Evolutionary conservation across 2,329 filamentous ascomycete species (phyloP), one percentile per base, ranked within the genome.

Genomic region (Colletotrichum graminicola): DNA sequence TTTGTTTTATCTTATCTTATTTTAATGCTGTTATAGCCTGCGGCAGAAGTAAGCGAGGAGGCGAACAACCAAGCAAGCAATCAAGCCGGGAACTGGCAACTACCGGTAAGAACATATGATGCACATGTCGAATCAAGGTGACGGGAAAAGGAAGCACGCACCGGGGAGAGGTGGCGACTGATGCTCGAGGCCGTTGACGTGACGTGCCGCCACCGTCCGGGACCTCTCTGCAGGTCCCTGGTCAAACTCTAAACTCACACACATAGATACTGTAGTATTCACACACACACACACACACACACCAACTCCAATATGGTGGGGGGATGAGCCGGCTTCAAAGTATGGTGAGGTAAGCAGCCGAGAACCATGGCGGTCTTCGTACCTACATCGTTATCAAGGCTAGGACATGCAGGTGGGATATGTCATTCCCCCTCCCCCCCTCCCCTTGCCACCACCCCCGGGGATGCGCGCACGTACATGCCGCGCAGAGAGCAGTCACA

Each of bases 121-220:
- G 39, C 3, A 16, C 47, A 49, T 39, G 55, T 41, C 43, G 29
- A 26, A 61, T 49, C 47, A 47, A 14, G 55, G 54, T 29, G 61
- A 34, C n/a, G 21, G 32, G 23, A 14, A 14, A 49, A 66, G n/a
- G 23, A 2, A 75, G 74, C 21, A 75, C 67, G n/a, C n/a, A n/a
- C n/a, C n/a, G 23, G 67, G 72, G 4, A 74, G 65, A 11, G 66
- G 55, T 18, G 72, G 47, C 23, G 59, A 54, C 26, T 59, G 29
- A 32, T 60, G 55, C 55, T 59, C 67, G 71, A 45, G 47, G 47
- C 54, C 64, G 63, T 51, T 65, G 49, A 56, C 56, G 57, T 65
- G 49, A 62, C 56, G 64, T 62, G 51, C 67, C 39, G 41, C 63
- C 43, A 62, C 55, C 63, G 29, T 29, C 29, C 29, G 61, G 61